Evolutionary conservation across 495 filamentous ascomycete species (phyloP).

Genomic region (Clohesyomyces aquaticus): DNA sequence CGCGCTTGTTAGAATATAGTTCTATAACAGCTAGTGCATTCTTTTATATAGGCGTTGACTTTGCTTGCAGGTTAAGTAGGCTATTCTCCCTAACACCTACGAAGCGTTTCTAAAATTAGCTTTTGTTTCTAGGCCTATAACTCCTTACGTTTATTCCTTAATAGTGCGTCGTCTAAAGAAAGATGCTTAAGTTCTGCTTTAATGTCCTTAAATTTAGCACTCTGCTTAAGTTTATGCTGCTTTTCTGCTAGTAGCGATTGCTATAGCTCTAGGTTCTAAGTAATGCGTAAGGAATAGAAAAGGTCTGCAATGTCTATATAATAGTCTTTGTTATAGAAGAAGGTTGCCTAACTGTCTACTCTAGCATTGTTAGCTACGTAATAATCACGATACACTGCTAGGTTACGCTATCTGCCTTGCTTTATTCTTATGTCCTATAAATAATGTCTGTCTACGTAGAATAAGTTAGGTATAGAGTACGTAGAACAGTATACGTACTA

Average conservation of each 20-base stretch:
- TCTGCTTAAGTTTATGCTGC: conserved; percentile 34
- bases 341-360: conserved; percentile 33
- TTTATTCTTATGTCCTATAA: conserved; percentile 37
- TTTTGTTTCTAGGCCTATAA: conserved; percentile 35
- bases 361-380: conserved; percentile 38
- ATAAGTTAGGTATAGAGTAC: conserved; percentile 25
- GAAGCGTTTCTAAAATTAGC: conserved; percentile 34
- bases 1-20: conserved; percentile 29
- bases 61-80: conserved; percentile 22
- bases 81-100: conserved; percentile 31
- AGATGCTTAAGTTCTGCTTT: conserved; percentile 36
- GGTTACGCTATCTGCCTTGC: conserved; percentile 33
- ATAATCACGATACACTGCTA: conserved; percentile 29
- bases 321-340: conserved; percentile 33
- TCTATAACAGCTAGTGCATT: conserved; percentile 27
- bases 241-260: conserved; percentile 38
- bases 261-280: conserved; percentile 39
- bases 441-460: conserved; percentile 39
- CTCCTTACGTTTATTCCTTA: conserved; percentile 30
- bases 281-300: conserved; percentile 36
- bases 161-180: conserved; percentile 26
- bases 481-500: conserved; percentile 32
- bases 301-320: conserved; percentile 33
- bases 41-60: conserved; percentile 27
- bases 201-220: conserved; percentile 31